Percentiles rank a stretch among this genome's conserved stretches.
phyloP scores from a whole-genome alignment of 805 yeast genomes.

The Wickerhamiella occidentalis region DNA sequence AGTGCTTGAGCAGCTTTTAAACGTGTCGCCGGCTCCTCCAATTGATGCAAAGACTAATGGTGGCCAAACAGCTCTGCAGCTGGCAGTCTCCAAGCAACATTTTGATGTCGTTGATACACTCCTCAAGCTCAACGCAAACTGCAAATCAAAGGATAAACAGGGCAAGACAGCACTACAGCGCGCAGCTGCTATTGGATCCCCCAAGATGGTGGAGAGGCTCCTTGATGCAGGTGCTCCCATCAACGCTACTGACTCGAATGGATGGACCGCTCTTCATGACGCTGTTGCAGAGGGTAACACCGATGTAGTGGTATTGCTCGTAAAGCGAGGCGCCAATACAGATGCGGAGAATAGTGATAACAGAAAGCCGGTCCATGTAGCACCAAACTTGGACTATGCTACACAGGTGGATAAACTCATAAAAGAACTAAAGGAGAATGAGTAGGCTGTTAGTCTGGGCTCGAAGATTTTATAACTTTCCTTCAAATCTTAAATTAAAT shows the following conservation, averaged over 20 bases:
- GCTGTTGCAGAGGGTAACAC: constrained; percentile 85
- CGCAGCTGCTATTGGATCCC: constrained; percentile 69
- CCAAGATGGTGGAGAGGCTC: constrained; percentile 43
- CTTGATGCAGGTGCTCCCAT: constrained; percentile 47
- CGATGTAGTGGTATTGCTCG: constrained; percentile 53
- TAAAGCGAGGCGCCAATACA: constrained; percentile 50
- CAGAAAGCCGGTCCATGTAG: constrained; percentile 41
- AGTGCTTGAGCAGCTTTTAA: constrained; percentile 37
- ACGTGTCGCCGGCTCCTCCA: constrained; percentile 14
- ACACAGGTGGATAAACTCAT: not conserved
- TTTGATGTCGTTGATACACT: constrained; percentile 41
- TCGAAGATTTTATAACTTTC: not conserved
- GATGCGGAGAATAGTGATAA: constrained; percentile 33
- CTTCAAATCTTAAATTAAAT: not conserved
- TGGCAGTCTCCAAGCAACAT: constrained; percentile 63
- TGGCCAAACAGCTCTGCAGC: constrained; percentile 65
- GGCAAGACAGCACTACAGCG: constrained; percentile 63
- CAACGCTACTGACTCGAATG: constrained; percentile 50
- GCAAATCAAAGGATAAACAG: constrained; percentile 52
- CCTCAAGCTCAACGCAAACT: constrained; percentile 48
- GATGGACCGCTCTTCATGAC: constrained; percentile 83
- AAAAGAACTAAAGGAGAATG: not conserved
- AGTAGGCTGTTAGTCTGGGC: no score
- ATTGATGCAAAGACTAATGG: constrained; percentile 45
- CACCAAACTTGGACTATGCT: constrained; percentile 25